Evolutionary conservation across 2,329 filamentous ascomycete species (phyloP).

Genomic region (Blastomyces silverae): DNA sequence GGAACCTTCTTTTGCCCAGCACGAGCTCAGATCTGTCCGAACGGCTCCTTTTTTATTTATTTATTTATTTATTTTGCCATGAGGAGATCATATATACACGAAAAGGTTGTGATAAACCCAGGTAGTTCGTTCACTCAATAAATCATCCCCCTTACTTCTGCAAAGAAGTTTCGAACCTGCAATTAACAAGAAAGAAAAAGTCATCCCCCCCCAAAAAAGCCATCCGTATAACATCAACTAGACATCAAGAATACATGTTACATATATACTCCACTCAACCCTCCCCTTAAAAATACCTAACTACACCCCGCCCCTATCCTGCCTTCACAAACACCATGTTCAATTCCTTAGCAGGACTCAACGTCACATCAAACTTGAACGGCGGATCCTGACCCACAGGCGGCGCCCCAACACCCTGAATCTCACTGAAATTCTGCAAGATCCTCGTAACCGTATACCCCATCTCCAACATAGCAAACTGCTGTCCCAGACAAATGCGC

Average conservation of each 20-base stretch:
- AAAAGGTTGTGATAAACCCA: too few relatives aligned
- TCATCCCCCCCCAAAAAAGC: neutral
- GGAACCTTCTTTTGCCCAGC: too few relatives aligned
- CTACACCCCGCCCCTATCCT: conserved; percentile 21
- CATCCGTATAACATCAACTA: neutral
- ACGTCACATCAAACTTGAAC: conserved; percentile 35
- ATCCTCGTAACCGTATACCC: conserved; percentile 44
- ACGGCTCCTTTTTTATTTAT: too few relatives aligned
- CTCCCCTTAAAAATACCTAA: neutral
- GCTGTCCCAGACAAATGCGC: conserved; percentile 52
- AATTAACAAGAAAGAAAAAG: neutral
- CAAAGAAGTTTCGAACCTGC: too few relatives aligned
- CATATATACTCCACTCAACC: neutral
- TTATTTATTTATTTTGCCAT: too few relatives aligned
- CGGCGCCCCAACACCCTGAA: conserved; percentile 30
- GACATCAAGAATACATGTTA: neutral
- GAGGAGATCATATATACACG: too few relatives aligned
- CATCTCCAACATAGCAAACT: conserved; percentile 56
- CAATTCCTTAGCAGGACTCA: conserved; percentile 35
- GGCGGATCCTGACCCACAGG: conserved; percentile 33
- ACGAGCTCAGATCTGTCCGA: too few relatives aligned
- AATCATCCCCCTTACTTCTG: neutral
- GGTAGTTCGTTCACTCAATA: neutral
- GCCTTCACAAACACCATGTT: conserved; percentile 38
- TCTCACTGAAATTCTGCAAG: conserved; percentile 37